Base-by-base conservation (phyloP, 495 filamentous ascomycete genomes). In the Bryoglossum gracile region DNA sequence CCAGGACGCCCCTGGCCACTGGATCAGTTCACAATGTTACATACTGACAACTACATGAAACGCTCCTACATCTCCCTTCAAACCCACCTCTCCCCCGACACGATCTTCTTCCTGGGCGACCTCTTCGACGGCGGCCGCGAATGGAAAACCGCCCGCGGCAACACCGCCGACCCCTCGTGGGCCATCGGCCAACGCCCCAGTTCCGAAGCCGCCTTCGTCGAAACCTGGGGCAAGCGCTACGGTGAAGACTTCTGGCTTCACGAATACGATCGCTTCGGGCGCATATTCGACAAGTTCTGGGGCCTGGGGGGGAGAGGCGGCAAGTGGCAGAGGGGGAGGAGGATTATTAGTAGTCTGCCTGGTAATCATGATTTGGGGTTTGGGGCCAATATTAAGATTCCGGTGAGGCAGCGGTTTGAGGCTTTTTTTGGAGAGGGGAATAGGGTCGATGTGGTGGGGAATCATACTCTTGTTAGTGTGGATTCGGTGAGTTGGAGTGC, bases 341-440 rank as follows among this genome's bases (percentile, higher is more conserved):
- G 78, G 68, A 71, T 95, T 33, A 79, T 96, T 35, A 78, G 83
- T 2, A 87, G 80, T 54, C 60, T 99, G 17, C 94, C 94, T 0
- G 94, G 92, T 5, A 99, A 99, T 53, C 94, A 99, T 63, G 94
- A 99, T 63, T 68, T 96, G n/a, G 94, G 94, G 1, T 91, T 99
- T 57, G 94, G 86, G 1, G 77, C 76, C 21, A 84, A 89, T 16
- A 82, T 99, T 43, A 84, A 92, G 58, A 56, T 82, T 19, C 67
- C 83, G 0, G 86, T 95, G 10, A 75, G 89, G 42, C 76, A 86
- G 57, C 72, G 94, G 36, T 97, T 95, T 61, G 79, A 86, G 53
- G 76, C 83, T 1, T 95, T 84, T 63, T 96, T 99, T 67, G 94
- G 94, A 10, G 77, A 87, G 40, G 83, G 83, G 9, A 97, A 95